phyloP scores from a whole-genome alignment of 2,329 filamentous ascomycete genomes.

The Fusarium sp. region DNA sequence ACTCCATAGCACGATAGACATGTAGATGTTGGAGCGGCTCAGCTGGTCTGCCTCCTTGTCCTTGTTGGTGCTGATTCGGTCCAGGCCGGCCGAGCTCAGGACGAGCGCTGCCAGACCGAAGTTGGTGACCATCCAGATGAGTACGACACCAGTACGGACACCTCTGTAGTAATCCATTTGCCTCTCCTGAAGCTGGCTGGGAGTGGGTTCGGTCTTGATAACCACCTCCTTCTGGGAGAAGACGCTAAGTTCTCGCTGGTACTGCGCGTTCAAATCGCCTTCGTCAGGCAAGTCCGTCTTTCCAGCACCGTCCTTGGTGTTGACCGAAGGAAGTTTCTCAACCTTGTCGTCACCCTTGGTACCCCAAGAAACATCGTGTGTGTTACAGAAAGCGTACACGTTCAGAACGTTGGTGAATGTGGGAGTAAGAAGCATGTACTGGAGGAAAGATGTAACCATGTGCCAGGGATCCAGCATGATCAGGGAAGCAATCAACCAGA shows the following conservation, averaged over 20 bases:
- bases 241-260: slow-evolving; percentile 83
- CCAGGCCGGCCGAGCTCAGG: slow-evolving; percentile 85
- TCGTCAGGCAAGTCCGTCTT: slow-evolving; percentile 98
- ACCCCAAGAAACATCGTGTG: slow-evolving; percentile 98
- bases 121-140: slow-evolving; percentile 97
- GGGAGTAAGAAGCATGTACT: slow-evolving; percentile 94
- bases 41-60: slow-evolving; percentile 59
- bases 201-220: slow-evolving; percentile 72
- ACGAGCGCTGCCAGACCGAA: slow-evolving; percentile 89
- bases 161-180: slow-evolving; percentile 99
- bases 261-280: slow-evolving; percentile 93
- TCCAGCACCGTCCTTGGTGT: slow-evolving; percentile 86
- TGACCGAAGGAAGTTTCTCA: slow-evolving; percentile 89
- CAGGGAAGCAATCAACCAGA: slow-evolving; percentile 92
- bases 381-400: slow-evolving; percentile 99
- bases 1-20: slow-evolving; percentile 88
- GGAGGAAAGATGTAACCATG: slow-evolving; percentile 95
- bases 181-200: slow-evolving; percentile 75
- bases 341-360: slow-evolving; percentile 98
- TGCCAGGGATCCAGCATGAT: slow-evolving; percentile 99
- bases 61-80: slow-evolving; percentile 67
- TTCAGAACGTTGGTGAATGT: slow-evolving; percentile 99
- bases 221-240: slow-evolving; percentile 82
- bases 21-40: slow-evolving; percentile 81
- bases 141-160: slow-evolving; percentile 90